These are phyloP conservation scores for Thuja plicata DNA, from an alignment of 83 land plant species.

Conservation along the genomic window DNA sequence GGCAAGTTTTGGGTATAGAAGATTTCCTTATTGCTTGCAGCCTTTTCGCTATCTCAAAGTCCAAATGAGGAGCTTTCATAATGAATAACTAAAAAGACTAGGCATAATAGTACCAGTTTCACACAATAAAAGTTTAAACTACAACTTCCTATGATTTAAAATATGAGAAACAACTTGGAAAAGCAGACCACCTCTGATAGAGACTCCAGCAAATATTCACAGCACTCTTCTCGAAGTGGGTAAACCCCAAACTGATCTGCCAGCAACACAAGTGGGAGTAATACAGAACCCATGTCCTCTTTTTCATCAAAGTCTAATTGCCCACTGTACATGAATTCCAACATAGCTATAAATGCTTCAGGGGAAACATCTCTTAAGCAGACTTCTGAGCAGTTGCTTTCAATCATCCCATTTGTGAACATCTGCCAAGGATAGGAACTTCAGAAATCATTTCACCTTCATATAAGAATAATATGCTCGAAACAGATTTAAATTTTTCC, in stretches of 20 bases:
- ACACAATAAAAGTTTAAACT: background rate
- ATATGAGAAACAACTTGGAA: background rate
- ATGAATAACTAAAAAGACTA: background rate
- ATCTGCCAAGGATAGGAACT: conserved; percentile 50
- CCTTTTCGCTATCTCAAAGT: conserved; percentile 13
- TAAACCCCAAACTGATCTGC: conserved; percentile 86
- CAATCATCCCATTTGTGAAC: conserved; percentile 98
- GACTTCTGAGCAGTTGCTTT: conserved; percentile 57
- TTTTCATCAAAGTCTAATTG: conserved; percentile 39
- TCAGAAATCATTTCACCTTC: background rate
- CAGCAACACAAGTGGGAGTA: conserved; percentile 70
- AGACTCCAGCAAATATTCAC: conserved; percentile 20
- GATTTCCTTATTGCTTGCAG: conserved; percentile 9
- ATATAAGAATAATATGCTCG: background rate
- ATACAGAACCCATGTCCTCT: conserved; percentile 33
- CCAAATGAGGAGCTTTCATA: conserved; percentile 4
- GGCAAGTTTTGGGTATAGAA: conserved; percentile 15
- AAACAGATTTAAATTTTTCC: background rate
- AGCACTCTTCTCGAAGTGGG: conserved; percentile 83
- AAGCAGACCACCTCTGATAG: background rate
- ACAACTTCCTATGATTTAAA: background rate
- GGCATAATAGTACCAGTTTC: background rate
- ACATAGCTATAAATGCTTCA: conserved; percentile 68
- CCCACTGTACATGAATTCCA: conserved; percentile 85
- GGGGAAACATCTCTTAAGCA: conserved; percentile 59